Evolutionary conservation across 768 basidiomycete species (phyloP).

Genomic region (Pleurotus giganteus): DNA sequence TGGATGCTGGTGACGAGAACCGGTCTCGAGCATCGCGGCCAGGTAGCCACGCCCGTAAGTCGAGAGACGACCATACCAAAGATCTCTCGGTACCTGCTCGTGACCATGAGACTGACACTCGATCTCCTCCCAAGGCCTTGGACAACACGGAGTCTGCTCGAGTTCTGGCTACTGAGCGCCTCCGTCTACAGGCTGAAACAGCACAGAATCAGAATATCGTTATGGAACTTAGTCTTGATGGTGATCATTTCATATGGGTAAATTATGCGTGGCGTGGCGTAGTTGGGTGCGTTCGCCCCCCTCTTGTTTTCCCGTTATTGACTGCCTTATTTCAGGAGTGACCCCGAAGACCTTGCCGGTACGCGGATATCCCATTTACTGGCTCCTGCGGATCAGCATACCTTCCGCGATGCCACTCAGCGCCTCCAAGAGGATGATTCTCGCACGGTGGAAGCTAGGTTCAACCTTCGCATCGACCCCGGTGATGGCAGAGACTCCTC

Average conservation of each 20-base stretch:
- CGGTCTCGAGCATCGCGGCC: constrained; percentile 48
- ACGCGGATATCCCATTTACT: constrained; percentile 81
- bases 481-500: constrained; percentile 53
- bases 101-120: constrained; percentile 31
- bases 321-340: constrained; percentile 52
- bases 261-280: constrained; percentile 96
- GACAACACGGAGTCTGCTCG: constrained; percentile 75
- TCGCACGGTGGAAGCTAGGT: constrained; percentile 89
- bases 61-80: constrained; percentile 59
- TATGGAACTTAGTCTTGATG: constrained; percentile 90
- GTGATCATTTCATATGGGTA: constrained; percentile 93
- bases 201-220: constrained; percentile 96
- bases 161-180: constrained; percentile 82
- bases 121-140: constrained; percentile 42
- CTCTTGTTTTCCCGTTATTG: constrained; percentile 11
- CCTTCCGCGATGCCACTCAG: constrained; percentile 85
- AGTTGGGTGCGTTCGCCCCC: constrained; percentile 62
- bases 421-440: constrained; percentile 88
- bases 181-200: constrained; percentile 88
- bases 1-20: constrained; percentile 53
- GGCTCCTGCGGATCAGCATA: constrained; percentile 72
- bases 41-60: constrained; percentile 48
- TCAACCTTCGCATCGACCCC: constrained; percentile 78
- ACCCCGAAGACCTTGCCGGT: constrained; percentile 76
- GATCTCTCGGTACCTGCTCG: constrained; percentile 37